Base-by-base conservation (phyloP, 2,329 filamentous ascomycete genomes). In the Hypoxylon sp. region DNA sequence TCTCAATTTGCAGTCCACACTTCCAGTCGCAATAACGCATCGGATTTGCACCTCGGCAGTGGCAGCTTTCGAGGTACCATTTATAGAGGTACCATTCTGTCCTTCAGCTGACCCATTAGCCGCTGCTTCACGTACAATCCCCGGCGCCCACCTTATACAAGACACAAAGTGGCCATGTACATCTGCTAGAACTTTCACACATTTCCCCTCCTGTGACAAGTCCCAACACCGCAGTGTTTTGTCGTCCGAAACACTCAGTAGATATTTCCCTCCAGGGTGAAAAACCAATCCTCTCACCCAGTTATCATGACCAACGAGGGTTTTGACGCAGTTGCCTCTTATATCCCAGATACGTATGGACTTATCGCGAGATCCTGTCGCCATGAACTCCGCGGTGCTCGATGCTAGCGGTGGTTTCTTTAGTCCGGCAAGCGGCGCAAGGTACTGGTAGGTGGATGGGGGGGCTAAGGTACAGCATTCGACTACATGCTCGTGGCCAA, bases 211-310 rank as follows among this genome's bases (percentile, higher is more conserved):
- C 78, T 98, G 95, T 26, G 88, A 87, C 26, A 98, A 83, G 82
- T 98, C 95, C 95, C 95, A 98, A 83, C 94, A 98, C 61, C 94
- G 87, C 66, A 98, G 85, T 3, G 93, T 94, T 83, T 96, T 97
- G 82, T 98, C 95, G 78, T 98, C 95, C 14, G 91, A 88, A 19
- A 92, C 93, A 5, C 91, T 94, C 5, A 98, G 82, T 1, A 98
- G 86, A 76, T 96, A 98, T 80, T 95, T 97, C 47, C 95, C 95
- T 8, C 93, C 92, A 0, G 95, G 95, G 75, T 98, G 95, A 79
- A 97, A 98, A 9, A 94, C 90, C 5, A 98, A 81, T 0, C 88
- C 92, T 33, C 94, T 90, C 8, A 98, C 89, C 95, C 95, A 98
- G 78, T 98, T 98, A 79, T 98, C 94, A 78, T 98, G 95, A 1